These are phyloP conservation scores for Saitoella complicata DNA, from an alignment of 805 yeast species.

Conservation along the genomic window DNA sequence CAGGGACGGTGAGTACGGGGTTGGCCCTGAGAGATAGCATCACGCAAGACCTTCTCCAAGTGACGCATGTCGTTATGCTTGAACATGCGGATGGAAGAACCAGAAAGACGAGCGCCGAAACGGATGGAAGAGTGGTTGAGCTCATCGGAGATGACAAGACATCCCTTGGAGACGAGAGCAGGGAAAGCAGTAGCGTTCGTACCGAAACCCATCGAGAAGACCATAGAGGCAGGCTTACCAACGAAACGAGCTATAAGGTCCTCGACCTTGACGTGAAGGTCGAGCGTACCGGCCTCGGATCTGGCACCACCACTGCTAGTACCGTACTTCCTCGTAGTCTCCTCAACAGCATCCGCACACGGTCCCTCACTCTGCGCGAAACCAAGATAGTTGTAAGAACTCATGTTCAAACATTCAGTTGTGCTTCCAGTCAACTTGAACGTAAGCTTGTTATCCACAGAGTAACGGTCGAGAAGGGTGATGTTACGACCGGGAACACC, in stretches of 20 bases:
- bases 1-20: conserved; percentile 93
- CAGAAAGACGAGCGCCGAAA: conserved; percentile 82
- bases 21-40: conserved; percentile 84
- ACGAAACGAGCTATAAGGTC: conserved; percentile 63
- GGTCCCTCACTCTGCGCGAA: conserved; percentile 89
- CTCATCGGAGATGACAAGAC: conserved; percentile 84
- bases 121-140: conserved; percentile 91
- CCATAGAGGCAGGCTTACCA: conserved; percentile 75
- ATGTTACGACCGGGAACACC: conserved; percentile 95
- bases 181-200: conserved; percentile 83
- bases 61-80: conserved; percentile 79
- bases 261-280: conserved; percentile 62
- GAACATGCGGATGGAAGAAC: conserved; percentile 51
- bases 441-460: conserved; percentile 46
- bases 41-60: conserved; percentile 62
- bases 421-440: conserved; percentile 65
- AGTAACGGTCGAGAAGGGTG: conserved; percentile 59
- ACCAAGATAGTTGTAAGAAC: conserved; percentile 88
- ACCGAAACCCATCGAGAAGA: conserved; percentile 90
- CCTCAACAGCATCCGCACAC: conserved; percentile 68
- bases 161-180: conserved; percentile 68
- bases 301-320: conserved; percentile 68
- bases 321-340: conserved; percentile 52
- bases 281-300: conserved; percentile 55
- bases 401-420: conserved; percentile 64